A percentile compares a stretch with the other conserved stretches of the same genome.
phyloP scores from a whole-genome alignment of 805 yeast species.

The Kuraishia capsulata region DNA sequence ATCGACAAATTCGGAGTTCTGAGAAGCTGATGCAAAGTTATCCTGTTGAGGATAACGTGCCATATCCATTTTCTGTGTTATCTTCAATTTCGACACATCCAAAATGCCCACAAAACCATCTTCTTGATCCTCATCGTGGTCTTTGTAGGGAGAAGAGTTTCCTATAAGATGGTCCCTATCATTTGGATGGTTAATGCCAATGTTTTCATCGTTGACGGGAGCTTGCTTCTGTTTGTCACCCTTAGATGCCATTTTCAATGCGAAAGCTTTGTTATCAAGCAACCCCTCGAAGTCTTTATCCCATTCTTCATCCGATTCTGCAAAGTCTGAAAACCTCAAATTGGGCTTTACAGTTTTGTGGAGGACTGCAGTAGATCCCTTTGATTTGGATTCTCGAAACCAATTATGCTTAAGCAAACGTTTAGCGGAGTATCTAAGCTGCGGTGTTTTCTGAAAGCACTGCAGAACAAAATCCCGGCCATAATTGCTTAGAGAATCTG shows the following conservation, averaged over 20 bases:
- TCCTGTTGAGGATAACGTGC: background rate
- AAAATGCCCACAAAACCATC: background rate
- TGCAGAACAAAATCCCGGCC: conserved; percentile 47
- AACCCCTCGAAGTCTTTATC: no score
- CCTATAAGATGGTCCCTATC: background rate
- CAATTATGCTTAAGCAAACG: conserved; percentile 52
- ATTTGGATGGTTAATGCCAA: background rate
- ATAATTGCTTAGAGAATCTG: conserved; percentile 35
- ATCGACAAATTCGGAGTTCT: no score
- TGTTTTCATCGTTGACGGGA: background rate
- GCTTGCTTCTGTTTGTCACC: background rate
- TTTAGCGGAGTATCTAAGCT: conserved; percentile 44
- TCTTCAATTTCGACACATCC: background rate
- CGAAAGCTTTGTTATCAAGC: no score
- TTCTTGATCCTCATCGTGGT: background rate
- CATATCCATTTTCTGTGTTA: background rate
- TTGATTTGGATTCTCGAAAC: conserved; percentile 35
- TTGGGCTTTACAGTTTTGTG: background rate
- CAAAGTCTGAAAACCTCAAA: background rate
- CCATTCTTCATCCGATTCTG: background rate
- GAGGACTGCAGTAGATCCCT: background rate
- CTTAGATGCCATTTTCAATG: background rate
- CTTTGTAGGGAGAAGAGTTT: background rate
- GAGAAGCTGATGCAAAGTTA: background rate
- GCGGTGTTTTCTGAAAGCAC: conserved; percentile 69